Conservation (phyloP, 257 asterid genomes). For the Solanum pinnatisectum region DNA sequence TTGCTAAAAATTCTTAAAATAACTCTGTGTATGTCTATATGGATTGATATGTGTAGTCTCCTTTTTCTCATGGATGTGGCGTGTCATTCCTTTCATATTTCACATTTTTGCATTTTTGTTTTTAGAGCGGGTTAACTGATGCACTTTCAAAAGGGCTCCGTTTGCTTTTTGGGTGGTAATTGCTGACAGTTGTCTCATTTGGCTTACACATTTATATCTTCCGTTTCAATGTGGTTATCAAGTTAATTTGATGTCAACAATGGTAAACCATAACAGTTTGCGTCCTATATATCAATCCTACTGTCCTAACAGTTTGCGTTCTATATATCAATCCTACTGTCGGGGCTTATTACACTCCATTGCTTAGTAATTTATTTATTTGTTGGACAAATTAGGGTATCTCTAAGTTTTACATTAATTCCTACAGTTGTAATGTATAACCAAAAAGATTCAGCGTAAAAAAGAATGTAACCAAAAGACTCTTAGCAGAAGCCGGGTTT, state of each 20-base stretch:
- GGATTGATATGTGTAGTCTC: not conserved
- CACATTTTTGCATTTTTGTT: not conserved
- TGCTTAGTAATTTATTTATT: not conserved
- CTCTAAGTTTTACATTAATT: not conserved
- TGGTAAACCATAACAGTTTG: not conserved
- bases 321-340: not conserved
- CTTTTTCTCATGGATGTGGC: not conserved
- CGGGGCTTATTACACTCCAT: not conserved
- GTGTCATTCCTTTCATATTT: not conserved
- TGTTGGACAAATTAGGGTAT: not conserved
- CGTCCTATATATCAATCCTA: not conserved
- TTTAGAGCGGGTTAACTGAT: not conserved
- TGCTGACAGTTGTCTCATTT: not conserved
- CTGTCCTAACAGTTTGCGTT: not conserved
- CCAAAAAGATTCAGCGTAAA: not conserved
- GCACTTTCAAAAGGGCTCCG: not conserved
- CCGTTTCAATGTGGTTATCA: not conserved
- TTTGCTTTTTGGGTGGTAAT: not conserved
- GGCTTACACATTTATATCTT: not conserved
- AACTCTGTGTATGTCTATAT: not conserved
- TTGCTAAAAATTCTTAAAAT: not conserved
- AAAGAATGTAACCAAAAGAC: not conserved
- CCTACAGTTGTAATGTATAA: not conserved
- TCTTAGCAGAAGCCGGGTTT: not conserved
- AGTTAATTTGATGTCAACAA: not conserved